phyloP scores from a whole-genome alignment of 2,329 filamentous ascomycete species.

The Trichoderma sp. region DNA sequence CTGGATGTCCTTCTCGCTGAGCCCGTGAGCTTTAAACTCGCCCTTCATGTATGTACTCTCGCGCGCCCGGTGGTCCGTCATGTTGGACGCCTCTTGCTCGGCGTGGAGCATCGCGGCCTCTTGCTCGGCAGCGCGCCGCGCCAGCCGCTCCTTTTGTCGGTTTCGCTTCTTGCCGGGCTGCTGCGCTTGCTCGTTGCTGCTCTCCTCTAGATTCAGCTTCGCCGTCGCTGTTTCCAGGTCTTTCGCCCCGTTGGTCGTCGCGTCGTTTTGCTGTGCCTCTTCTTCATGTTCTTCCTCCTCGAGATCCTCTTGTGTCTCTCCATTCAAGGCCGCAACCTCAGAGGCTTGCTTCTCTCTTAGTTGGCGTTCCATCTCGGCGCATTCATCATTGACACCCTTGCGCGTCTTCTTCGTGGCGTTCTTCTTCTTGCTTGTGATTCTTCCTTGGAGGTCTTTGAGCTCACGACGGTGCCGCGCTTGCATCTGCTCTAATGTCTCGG shows the following conservation, averaged over 20 bases:
- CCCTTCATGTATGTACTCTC: constrained; percentile 70
- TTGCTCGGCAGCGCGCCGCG: constrained; percentile 81
- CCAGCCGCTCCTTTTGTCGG: constrained; percentile 85
- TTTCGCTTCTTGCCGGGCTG: constrained; percentile 68
- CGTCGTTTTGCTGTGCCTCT: not conserved
- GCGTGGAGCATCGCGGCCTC: constrained; percentile 67
- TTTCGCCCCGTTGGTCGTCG: not conserved
- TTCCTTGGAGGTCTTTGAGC: constrained; percentile 77
- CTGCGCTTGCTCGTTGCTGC: constrained; percentile 22
- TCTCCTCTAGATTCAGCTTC: constrained; percentile 24
- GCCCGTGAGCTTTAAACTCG: constrained; percentile 59
- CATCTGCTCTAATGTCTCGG: constrained; percentile 68
- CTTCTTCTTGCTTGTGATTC: constrained; percentile 94
- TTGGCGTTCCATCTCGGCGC: constrained; percentile 65
- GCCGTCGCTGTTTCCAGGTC: constrained; percentile 23
- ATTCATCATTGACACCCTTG: constrained; percentile 73
- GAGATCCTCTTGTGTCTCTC: constrained; percentile 20
- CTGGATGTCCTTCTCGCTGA: constrained; percentile 74
- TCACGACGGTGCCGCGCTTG: constrained; percentile 83
- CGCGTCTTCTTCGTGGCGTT: constrained; percentile 84
- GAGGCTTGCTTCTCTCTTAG: constrained; percentile 64
- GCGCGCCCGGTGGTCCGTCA: constrained; percentile 68
- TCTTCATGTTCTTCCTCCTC: constrained; percentile 10
- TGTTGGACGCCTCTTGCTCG: constrained; percentile 68
- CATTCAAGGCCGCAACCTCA: constrained; percentile 50